These are phyloP conservation scores for Boletales sp. DNA, from an alignment of 768 basidiomycete species.

Conservation along the genomic window DNA sequence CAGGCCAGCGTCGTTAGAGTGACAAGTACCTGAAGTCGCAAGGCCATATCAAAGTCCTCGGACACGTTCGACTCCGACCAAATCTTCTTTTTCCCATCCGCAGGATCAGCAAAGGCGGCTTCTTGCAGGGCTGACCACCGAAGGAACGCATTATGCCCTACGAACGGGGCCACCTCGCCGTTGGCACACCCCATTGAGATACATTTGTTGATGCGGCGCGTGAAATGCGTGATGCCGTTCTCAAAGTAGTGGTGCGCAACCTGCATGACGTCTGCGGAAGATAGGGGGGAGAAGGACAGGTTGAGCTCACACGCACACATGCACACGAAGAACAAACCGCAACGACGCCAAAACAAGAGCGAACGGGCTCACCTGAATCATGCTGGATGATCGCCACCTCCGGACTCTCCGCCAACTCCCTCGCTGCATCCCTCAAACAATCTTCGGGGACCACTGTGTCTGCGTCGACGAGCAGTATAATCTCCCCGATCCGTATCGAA, in stretches of 20 bases:
- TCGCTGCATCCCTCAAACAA: slow-evolving; percentile 86
- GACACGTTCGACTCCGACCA: slow-evolving; percentile 69
- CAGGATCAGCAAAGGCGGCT: slow-evolving; percentile 63
- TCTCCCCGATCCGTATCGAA: slow-evolving; percentile 70
- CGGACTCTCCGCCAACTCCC: slow-evolving; percentile 62
- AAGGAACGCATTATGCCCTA: slow-evolving; percentile 87
- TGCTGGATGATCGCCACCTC: slow-evolving; percentile 87
- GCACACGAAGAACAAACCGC: too few relatives aligned
- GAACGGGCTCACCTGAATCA: slow-evolving; percentile 51
- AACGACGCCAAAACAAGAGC: too few relatives aligned
- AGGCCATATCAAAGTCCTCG: slow-evolving; percentile 70
- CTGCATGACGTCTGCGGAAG: slow-evolving; percentile 72
- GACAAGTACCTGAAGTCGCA: slow-evolving; percentile 44
- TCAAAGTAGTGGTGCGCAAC: slow-evolving; percentile 89
- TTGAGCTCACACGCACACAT: slow-evolving; percentile 23
- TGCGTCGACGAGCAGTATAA: slow-evolving; percentile 82
- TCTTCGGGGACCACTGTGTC: slow-evolving; percentile 90
- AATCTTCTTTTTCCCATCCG: slow-evolving; percentile 59
- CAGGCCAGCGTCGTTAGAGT: too few relatives aligned
- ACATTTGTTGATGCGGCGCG: slow-evolving; percentile 79
- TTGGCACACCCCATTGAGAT: slow-evolving; percentile 79
- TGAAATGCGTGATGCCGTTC: slow-evolving; percentile 88
- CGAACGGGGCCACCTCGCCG: slow-evolving; percentile 74
- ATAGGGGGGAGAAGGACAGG: not conserved
- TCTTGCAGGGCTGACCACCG: slow-evolving; percentile 90